Percentiles rank a stretch among this genome's conserved stretches.
Conservation (phyloP, 305 asterid genomes). For the Fraxinus sp. region DNA sequence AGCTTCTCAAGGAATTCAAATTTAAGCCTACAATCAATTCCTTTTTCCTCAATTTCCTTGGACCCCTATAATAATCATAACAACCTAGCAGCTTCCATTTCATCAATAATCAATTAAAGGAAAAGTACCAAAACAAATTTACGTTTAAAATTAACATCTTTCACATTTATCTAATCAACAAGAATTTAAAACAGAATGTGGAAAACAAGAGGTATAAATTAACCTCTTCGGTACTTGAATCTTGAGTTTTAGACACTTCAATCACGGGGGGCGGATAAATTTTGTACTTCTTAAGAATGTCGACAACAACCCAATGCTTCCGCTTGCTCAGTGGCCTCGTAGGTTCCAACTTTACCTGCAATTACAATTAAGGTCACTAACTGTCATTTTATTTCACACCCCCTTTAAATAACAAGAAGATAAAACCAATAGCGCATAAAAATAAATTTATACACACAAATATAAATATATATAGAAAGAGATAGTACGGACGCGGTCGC, state of each 20-base stretch:
- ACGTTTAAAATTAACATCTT: background rate
- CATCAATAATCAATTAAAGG: background rate
- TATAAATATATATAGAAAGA: background rate
- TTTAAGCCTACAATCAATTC: background rate
- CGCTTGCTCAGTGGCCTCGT: conserved; percentile 88
- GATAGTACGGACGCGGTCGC: conserved; percentile 54
- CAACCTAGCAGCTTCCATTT: background rate
- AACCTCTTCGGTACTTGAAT: conserved; percentile 15
- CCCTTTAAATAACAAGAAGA: background rate
- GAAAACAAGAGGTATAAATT: background rate
- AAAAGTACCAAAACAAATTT: background rate
- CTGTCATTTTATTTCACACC: background rate
- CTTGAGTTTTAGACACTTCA: conserved; percentile 31
- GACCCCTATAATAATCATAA: background rate
- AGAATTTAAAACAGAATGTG: background rate
- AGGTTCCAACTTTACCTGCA: conserved; percentile 76
- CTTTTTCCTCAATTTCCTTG: background rate
- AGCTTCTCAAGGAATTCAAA: background rate
- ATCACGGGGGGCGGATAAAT: conserved; percentile 44
- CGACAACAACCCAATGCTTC: conserved; percentile 77
- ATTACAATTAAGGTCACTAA: background rate
- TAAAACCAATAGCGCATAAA: background rate
- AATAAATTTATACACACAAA: background rate
- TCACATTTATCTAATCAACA: background rate
- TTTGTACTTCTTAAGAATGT: conserved; percentile 73